Base-by-base conservation (phyloP, 768 basidiomycete species). In the Lactarius hatsudake region DNA sequence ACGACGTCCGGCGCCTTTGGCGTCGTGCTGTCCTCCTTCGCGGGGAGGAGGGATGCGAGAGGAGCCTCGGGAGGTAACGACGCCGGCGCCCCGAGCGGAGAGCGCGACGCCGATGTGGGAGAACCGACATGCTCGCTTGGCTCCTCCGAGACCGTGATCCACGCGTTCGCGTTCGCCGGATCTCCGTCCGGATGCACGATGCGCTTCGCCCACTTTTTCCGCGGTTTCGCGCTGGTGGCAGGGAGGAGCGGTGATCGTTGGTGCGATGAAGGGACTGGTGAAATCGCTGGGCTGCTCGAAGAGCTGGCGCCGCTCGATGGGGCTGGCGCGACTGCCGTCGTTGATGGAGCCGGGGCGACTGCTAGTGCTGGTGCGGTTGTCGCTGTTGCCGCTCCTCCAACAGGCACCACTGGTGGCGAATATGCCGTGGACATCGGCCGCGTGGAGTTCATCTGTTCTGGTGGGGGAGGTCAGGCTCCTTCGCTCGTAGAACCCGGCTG, bases 101-200 rank as follows among this genome's bases (percentile, higher is more conserved):
- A 63, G 23, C 57, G 57, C 9, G 57, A 28, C 40, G 6, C 6
- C 18, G 1, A 20, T 2, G 36, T n/a, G n/a, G 61, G 34, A 30
- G 43, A 28, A 1, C 56, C 23, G 17, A 34, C 43, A 17, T 32
- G 9, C 62, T 55, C 59, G 34, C 34, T 43, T 0, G 63, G 64
- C 8, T 72, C 72, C 23, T 71, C 71, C 12, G 75, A 74, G 9
- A 61, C 68, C 34, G 72, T 74, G 40, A 71, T 20, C 30, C 71
- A 71, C 38, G 72, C 80, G 67, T 78, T 81, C 45, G 67, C 72
- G 23, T 71, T 74, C 32, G 78, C 74, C 30, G 78, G 75, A 38
- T 79, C 81, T n/a, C 78, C 84, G 71, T 89, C 86, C 62, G 94
- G 79, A 70, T 93, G 86, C 26, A 95, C 93, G 62, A 95, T 89